A percentile compares a stretch with the other conserved stretches of the same genome.
These are phyloP conservation scores for Martensiomyces pterosporus DNA, from an alignment of 192 early-diverging fungal species.

Conservation along the genomic window DNA sequence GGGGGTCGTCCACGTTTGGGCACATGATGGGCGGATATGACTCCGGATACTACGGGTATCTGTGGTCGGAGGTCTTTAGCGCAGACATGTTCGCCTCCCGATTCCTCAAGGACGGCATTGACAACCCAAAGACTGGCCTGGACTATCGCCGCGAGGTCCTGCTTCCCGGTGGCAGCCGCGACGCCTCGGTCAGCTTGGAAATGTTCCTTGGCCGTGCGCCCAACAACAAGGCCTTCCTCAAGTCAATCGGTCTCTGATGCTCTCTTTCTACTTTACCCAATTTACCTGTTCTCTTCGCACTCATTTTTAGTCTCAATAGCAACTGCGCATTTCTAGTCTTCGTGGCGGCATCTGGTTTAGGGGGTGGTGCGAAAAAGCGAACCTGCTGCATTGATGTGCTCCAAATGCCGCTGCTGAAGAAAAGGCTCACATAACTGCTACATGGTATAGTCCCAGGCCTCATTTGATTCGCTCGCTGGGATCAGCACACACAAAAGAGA, in stretches of 20 bases:
- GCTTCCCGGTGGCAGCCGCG: constrained; percentile 62
- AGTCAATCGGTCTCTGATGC: constrained; percentile 54
- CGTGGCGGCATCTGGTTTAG: no score
- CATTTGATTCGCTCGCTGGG: no score
- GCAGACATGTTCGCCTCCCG: constrained; percentile 77
- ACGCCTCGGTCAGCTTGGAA: constrained; percentile 66
- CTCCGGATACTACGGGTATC: constrained; percentile 72
- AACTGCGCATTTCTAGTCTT: no score
- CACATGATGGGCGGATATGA: constrained; percentile 77
- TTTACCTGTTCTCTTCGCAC: not conserved
- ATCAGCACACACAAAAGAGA: no score
- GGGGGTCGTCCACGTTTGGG: constrained; percentile 53
- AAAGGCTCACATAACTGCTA: no score
- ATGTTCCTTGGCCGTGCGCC: constrained; percentile 81
- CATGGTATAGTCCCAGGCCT: no score
- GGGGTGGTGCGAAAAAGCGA: no score
- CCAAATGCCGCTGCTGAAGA: no score
- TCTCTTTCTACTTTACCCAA: not conserved
- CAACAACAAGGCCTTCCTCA: constrained; percentile 72
- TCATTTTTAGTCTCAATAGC: no score
- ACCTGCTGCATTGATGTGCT: no score
- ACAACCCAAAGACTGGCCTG: constrained; percentile 54
- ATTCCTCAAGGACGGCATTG: constrained; percentile 60
- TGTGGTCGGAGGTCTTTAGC: constrained; percentile 75
- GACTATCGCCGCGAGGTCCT: constrained; percentile 69